Evolutionary conservation across 768 basidiomycete genomes (phyloP).

Genomic region (Cantharellus anzutake): DNA sequence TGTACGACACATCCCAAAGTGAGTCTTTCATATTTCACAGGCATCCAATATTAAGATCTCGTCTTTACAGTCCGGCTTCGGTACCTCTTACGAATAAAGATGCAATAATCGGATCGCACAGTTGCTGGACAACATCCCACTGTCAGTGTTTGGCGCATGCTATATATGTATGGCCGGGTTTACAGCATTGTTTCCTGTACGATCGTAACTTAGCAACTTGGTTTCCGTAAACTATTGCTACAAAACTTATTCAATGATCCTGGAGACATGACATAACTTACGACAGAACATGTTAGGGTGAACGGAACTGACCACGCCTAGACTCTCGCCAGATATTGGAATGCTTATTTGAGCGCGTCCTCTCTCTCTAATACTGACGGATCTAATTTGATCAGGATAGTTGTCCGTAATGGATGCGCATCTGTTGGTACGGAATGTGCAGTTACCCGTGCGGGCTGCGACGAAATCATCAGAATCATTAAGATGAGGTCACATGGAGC

Average conservation of each 20-base stretch:
- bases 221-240: too few species aligned
- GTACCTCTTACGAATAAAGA: constrained; percentile 39
- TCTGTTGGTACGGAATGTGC: constrained; percentile 81
- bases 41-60: background rate
- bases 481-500: background rate
- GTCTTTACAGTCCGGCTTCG: background rate
- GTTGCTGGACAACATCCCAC: too few species aligned
- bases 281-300: too few species aligned
- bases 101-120: constrained; percentile 12
- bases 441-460: constrained; percentile 86
- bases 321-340: too few species aligned
- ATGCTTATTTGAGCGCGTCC: constrained; percentile 45
- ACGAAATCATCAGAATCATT: constrained; percentile 3
- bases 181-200: too few species aligned
- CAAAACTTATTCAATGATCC: too few species aligned
- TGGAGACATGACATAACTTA: too few species aligned
- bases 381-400: constrained; percentile 95
- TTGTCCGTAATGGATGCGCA: constrained; percentile 66
- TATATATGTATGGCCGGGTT: too few species aligned
- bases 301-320: too few species aligned
- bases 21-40: background rate
- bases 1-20: constrained; percentile 35
- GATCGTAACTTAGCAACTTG: too few species aligned
- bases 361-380: constrained; percentile 85
- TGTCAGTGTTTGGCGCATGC: too few species aligned